These are phyloP conservation scores for Xylaria sp. DNA, from an alignment of 2,329 filamentous ascomycete species.

Conservation along the genomic window DNA sequence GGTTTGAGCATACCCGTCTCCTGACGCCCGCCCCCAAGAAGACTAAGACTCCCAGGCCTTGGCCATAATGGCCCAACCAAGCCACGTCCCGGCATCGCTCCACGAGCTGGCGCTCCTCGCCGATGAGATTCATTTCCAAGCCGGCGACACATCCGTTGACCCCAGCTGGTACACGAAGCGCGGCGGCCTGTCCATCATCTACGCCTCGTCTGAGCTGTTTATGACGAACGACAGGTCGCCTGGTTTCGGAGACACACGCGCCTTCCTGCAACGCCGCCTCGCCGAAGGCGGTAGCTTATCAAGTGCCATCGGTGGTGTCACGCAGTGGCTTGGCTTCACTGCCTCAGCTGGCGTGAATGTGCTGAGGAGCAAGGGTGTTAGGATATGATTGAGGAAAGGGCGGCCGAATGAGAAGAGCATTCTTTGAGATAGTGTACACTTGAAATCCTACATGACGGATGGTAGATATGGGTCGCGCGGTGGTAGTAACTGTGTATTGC, in stretches of 20 bases:
- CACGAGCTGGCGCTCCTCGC: slow-evolving; percentile 81
- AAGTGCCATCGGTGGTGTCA: slow-evolving; percentile 69
- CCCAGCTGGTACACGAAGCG: slow-evolving; percentile 83
- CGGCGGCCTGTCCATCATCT: slow-evolving; percentile 65
- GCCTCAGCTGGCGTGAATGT: slow-evolving; percentile 81
- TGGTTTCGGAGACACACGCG: slow-evolving; percentile 79
- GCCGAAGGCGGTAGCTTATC: slow-evolving; percentile 74
- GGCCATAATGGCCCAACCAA: slow-evolving; percentile 87
- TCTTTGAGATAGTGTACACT: neutral
- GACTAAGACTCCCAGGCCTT: slow-evolving; percentile 70
- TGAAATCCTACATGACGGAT: neutral
- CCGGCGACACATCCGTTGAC: slow-evolving; percentile 85
- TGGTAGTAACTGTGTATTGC: neutral
- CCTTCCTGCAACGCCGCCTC: slow-evolving; percentile 81
- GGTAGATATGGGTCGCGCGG: neutral
- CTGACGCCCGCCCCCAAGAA: neutral
- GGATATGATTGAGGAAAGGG: slow-evolving; percentile 64
- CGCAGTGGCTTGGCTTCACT: slow-evolving; percentile 86
- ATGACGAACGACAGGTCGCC: slow-evolving; percentile 89
- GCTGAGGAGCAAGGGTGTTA: slow-evolving; percentile 85
- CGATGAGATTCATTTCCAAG: slow-evolving; percentile 93
- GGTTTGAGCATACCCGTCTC: slow-evolving; percentile 59
- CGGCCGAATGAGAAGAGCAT: neutral
- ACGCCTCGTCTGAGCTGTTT: slow-evolving; percentile 84
- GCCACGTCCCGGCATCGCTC: slow-evolving; percentile 78